Conservation (phyloP, 495 filamentous ascomycete genomes). For the Podospora pseudocomata region DNA sequence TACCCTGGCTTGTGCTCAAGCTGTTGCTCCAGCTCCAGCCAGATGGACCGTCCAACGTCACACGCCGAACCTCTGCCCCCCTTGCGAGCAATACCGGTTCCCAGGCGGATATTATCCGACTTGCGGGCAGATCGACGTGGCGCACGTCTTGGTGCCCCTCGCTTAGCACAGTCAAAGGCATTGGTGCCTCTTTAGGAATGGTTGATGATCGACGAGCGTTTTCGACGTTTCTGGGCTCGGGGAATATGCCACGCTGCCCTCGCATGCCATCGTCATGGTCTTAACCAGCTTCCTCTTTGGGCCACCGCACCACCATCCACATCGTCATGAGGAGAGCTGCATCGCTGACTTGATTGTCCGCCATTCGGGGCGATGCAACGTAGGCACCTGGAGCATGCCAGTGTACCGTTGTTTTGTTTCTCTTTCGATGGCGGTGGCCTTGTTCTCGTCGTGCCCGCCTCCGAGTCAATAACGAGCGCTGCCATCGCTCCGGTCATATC, state of each 20-base stretch:
- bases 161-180: slow-evolving; percentile 24
- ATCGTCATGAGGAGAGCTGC: slow-evolving; percentile 19
- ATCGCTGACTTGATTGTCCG: slow-evolving; percentile 3
- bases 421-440: background rate
- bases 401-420: background rate
- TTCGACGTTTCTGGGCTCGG: slow-evolving; percentile 31
- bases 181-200: slow-evolving; percentile 26
- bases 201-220: slow-evolving; percentile 32
- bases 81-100: slow-evolving; percentile 35
- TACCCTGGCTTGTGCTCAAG: background rate
- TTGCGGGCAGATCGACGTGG: slow-evolving; percentile 35
- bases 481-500: background rate
- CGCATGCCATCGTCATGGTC: slow-evolving; percentile 15
- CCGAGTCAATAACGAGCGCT: background rate
- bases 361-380: background rate
- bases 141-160: slow-evolving; percentile 28
- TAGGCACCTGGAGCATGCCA: background rate
- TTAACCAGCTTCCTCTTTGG: slow-evolving; percentile 32
- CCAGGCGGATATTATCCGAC: slow-evolving; percentile 31
- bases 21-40: slow-evolving; percentile 1
- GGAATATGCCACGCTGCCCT: slow-evolving; percentile 30
- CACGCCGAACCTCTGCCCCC: slow-evolving; percentile 18
- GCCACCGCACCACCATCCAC: slow-evolving; percentile 6
- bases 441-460: background rate
- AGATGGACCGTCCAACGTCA: slow-evolving; percentile 20